phyloP scores from a whole-genome alignment of 306 rosid species.

The Phaseolus lunatus region DNA sequence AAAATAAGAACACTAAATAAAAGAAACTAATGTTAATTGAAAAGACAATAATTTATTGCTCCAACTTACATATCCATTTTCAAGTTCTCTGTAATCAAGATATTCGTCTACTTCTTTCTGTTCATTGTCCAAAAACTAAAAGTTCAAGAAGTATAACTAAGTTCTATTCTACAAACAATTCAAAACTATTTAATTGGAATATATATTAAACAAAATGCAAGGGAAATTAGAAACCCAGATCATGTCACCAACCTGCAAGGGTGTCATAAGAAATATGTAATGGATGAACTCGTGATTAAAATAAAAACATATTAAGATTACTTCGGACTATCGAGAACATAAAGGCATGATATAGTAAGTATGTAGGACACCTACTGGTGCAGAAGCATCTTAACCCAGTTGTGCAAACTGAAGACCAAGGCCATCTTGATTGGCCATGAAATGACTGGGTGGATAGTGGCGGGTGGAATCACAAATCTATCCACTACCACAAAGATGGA shows the following conservation, averaged over 20 bases:
- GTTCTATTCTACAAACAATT: constrained; percentile 40
- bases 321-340: constrained; percentile 19
- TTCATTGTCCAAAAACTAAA: constrained; percentile 87
- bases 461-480: no score
- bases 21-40: not conserved
- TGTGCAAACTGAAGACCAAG: constrained; percentile 96
- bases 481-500: no score
- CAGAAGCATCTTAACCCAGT: constrained; percentile 99
- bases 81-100: constrained; percentile 89
- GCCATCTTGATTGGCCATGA: constrained; percentile 85
- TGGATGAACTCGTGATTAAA: constrained; percentile 2
- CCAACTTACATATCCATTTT: constrained; percentile 90
- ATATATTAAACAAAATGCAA: constrained; percentile 11
- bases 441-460: constrained; percentile 91
- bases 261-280: not conserved
- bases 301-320: not conserved
- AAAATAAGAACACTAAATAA: constrained; percentile 11
- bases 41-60: constrained; percentile 17
- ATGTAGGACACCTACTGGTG: constrained; percentile 73
- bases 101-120: constrained; percentile 72
- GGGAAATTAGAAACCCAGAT: constrained; percentile 12
- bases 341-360: not conserved
- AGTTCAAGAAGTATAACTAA: constrained; percentile 40
- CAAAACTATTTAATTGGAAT: constrained; percentile 15
- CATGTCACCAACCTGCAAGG: not conserved